Percentiles rank a stretch among this genome's conserved stretches.
Conservation (phyloP, 2,329 filamentous ascomycete genomes). For the Triangularia setosa region DNA sequence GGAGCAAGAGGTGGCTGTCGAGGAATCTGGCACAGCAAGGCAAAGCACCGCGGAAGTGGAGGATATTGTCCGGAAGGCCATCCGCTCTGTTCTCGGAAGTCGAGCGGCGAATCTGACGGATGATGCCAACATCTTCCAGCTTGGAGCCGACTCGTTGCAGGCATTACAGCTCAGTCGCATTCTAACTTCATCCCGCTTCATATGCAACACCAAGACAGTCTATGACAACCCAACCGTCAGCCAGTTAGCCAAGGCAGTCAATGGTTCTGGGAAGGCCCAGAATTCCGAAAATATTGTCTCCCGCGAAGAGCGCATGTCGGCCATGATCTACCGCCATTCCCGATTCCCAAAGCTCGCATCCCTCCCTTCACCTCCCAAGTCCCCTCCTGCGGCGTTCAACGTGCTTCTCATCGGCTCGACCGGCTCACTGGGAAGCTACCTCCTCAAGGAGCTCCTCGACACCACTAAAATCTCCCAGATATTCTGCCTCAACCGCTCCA, state of each 20-base stretch:
- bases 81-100: conserved; percentile 1
- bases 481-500: conserved; percentile 11
- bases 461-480: not conserved
- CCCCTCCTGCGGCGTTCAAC: not conserved
- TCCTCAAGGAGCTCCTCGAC: conserved; percentile 4
- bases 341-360: not conserved
- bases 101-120: not conserved
- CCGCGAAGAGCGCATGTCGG: conserved; percentile 7
- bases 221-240: conserved; percentile 9
- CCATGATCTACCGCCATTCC: conserved; percentile 3
- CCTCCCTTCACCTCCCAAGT: not conserved
- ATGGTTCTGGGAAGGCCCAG: not conserved
- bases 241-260: not conserved
- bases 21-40: not conserved
- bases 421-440: conserved; percentile 7
- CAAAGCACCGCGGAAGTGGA: not conserved
- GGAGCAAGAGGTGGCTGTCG: not conserved
- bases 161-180: conserved; percentile 8
- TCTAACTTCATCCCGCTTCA: not conserved
- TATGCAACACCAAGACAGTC: conserved; percentile 1
- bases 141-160: conserved; percentile 11
- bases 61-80: not conserved
- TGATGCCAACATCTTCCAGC: conserved; percentile 5
- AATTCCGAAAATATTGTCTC: not conserved
- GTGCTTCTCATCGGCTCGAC: not conserved